phyloP scores from a whole-genome alignment of 805 yeast genomes.

The Isabelozyma gotoi region DNA sequence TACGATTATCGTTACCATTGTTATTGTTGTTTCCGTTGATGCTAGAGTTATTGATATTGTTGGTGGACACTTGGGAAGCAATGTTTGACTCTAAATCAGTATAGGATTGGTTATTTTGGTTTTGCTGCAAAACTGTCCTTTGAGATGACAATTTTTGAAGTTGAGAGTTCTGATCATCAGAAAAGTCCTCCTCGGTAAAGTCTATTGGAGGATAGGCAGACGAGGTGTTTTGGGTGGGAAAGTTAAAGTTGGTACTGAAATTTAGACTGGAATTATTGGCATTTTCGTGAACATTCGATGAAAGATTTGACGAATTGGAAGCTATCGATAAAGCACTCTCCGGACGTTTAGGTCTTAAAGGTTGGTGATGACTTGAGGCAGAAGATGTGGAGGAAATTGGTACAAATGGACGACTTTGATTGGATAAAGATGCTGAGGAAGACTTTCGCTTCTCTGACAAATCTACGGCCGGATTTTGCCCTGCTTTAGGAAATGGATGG shows the following conservation, averaged over 20 bases:
- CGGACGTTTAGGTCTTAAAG: conserved; percentile 34
- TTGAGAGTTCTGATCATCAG: conserved; percentile 1
- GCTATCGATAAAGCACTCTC: conserved; percentile 41
- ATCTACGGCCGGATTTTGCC: neutral
- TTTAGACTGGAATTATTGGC: neutral
- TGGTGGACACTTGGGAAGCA: neutral
- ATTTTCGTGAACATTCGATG: neutral
- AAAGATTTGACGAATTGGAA: conserved; percentile 30
- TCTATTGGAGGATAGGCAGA: conserved; percentile 1
- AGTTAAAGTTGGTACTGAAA: neutral
- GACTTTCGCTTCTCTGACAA: neutral
- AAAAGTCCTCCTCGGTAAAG: neutral
- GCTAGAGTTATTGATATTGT: neutral
- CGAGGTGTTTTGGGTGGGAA: neutral
- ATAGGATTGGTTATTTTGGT: neutral
- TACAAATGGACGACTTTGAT: neutral
- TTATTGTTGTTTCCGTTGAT: neutral
- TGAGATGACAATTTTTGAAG: conserved; percentile 4
- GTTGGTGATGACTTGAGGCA: conserved; percentile 14
- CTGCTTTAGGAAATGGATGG: neutral
- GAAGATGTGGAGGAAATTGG: neutral
- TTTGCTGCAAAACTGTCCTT: neutral
- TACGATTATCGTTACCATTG: neutral
- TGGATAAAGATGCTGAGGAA: neutral
- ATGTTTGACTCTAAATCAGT: neutral